Evolutionary conservation across 2,329 filamentous ascomycete genomes (phyloP).

Genomic region (Fusarium camptoceras): DNA sequence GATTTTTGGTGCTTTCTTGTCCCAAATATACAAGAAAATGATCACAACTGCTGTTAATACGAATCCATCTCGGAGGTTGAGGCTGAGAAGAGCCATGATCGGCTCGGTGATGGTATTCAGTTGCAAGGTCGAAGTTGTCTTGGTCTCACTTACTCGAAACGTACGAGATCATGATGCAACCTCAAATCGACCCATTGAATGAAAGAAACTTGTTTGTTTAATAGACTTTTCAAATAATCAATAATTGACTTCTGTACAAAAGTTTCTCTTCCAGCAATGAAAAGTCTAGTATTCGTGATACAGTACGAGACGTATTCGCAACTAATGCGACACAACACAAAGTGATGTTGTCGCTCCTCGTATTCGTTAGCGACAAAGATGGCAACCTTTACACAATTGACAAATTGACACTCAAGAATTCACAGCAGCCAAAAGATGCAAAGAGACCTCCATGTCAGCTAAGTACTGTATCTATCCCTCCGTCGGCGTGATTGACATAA

Average conservation of each 20-base stretch:
- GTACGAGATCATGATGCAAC: conserved; percentile 26
- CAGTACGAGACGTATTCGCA: neutral
- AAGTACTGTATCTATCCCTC: neutral
- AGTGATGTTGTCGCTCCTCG: conserved; percentile 8
- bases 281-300: too few species aligned
- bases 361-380: conserved; percentile 17
- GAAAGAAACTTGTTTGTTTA: neutral
- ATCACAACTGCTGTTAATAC: neutral
- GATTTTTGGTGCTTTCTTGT: conserved; percentile 21
- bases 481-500: conserved; percentile 17
- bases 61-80: neutral
- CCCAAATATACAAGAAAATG: conserved; percentile 2
- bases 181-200: neutral
- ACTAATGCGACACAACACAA: neutral
- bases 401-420: neutral
- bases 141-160: neutral
- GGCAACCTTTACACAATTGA: neutral
- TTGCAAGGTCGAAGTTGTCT: conserved; percentile 23
- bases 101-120: neutral
- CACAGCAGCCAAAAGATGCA: neutral
- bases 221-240: neutral
- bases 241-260: neutral
- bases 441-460: neutral
- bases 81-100: conserved; percentile 35
- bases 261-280: neutral